These are phyloP conservation scores for Quercus cerris DNA, from an alignment of 306 rosid genomes.

Conservation along the genomic window DNA sequence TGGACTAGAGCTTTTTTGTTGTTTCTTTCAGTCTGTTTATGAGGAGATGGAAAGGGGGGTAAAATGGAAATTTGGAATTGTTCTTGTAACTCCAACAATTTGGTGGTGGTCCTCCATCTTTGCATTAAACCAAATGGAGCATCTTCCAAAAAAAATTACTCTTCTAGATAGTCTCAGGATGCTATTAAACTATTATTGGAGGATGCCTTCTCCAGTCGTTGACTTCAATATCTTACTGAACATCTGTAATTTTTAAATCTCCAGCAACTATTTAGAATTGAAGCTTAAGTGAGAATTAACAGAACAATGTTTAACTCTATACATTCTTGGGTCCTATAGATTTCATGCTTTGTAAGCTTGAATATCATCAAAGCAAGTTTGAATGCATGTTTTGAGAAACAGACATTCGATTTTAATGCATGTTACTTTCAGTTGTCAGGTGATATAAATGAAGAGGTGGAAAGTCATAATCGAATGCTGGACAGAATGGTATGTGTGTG, in stretches of 20 bases:
- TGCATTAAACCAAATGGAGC: constrained; percentile 1
- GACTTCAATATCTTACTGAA: neutral
- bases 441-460: constrained; percentile 94
- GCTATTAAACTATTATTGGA: neutral
- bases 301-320: neutral
- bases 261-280: constrained; percentile 11
- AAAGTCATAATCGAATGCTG: constrained; percentile 78
- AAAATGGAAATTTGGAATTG: neutral
- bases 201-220: constrained; percentile 2
- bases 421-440: constrained; percentile 77
- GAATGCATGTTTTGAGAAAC: constrained; percentile 15
- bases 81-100: neutral
- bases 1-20: constrained; percentile 4
- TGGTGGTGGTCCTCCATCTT: constrained; percentile 3
- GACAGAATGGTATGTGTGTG: constrained; percentile 70
- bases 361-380: neutral
- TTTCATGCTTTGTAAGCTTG: neutral
- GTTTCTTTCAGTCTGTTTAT: neutral
- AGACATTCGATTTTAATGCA: neutral
- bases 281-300: constrained; percentile 4
- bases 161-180: neutral
- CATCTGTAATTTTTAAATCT: neutral
- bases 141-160: neutral
- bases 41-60: neutral
- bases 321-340: constrained; percentile 6